Evolutionary conservation across 495 filamentous ascomycete genomes (phyloP).

Genomic region (Aspergillus coremiiformis): DNA sequence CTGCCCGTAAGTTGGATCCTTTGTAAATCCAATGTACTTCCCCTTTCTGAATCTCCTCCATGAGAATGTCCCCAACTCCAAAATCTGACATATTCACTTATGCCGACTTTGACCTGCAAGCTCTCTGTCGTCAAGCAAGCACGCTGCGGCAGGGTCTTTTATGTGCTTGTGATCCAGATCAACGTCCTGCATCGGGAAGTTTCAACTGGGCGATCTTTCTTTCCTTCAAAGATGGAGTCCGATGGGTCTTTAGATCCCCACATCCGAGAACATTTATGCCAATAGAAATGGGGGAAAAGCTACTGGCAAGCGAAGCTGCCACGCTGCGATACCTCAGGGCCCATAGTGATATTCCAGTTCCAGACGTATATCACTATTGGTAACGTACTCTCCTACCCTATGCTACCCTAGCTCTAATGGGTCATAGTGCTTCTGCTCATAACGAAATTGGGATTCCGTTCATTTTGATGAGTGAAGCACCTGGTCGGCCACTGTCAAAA

Average conservation of each 20-base stretch:
- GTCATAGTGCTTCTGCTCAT: too few species aligned
- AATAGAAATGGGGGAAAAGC: conserved; percentile 13
- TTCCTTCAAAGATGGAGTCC: conserved; percentile 19
- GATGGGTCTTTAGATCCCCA: conserved; percentile 25
- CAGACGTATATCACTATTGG: conserved; percentile 19
- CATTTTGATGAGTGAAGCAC: conserved; percentile 24
- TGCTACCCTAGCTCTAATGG: too few species aligned
- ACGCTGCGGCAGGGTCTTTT: too few species aligned
- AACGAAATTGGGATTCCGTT: conserved; percentile 21
- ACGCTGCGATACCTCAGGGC: conserved; percentile 18
- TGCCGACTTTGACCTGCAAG: too few species aligned
- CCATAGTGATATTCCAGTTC: conserved; percentile 25
- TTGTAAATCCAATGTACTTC: too few species aligned
- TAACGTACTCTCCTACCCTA: conserved; percentile 5
- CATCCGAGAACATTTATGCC: conserved; percentile 7
- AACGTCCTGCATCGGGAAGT: conserved; percentile 20
- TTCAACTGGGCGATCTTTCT: conserved; percentile 25
- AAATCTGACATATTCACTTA: too few species aligned
- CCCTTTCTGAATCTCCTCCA: too few species aligned
- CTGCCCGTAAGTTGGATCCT: too few species aligned
- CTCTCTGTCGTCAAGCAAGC: too few species aligned
- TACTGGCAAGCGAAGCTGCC: conserved; percentile 21
- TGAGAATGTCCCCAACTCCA: too few species aligned
- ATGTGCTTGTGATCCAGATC: too few species aligned
- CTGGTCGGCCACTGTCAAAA: conserved; percentile 16